Conservation (phyloP, 306 rosid species). For the Adenanthera pavonina region DNA sequence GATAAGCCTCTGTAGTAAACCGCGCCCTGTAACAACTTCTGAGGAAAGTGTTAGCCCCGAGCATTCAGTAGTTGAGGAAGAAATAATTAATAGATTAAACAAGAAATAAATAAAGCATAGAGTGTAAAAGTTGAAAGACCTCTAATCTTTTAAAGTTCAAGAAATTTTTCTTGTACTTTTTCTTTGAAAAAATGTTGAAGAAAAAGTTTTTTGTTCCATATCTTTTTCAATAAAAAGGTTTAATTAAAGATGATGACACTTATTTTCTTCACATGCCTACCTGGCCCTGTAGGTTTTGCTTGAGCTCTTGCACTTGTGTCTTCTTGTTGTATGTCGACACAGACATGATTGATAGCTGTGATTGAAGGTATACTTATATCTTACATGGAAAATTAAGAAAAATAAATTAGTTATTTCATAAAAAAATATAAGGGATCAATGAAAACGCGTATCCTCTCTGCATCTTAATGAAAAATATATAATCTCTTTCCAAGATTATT, state of each 20-base stretch:
- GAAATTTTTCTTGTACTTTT: background rate
- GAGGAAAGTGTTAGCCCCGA: too few species aligned
- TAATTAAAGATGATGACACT: background rate
- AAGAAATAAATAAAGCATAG: background rate
- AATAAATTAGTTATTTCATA: too few species aligned
- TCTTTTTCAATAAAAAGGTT: background rate
- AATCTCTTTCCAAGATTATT: background rate
- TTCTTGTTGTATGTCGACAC: background rate
- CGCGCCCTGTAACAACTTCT: background rate
- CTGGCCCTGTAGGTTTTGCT: background rate
- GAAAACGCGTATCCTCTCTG: background rate
- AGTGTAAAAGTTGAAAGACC: background rate
- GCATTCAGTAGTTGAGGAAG: background rate
- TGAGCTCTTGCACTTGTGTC: background rate
- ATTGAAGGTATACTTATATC: background rate
- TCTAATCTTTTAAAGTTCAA: background rate
- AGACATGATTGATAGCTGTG: background rate
- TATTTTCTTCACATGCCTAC: background rate
- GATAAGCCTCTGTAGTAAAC: background rate
- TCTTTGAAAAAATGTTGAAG: background rate
- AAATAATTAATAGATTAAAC: background rate
- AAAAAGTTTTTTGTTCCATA: background rate
- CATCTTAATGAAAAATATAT: background rate
- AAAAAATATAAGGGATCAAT: background rate
- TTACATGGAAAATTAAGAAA: background rate